phyloP scores from a whole-genome alignment of 768 basidiomycete genomes.

The Lentinula lateritia region DNA sequence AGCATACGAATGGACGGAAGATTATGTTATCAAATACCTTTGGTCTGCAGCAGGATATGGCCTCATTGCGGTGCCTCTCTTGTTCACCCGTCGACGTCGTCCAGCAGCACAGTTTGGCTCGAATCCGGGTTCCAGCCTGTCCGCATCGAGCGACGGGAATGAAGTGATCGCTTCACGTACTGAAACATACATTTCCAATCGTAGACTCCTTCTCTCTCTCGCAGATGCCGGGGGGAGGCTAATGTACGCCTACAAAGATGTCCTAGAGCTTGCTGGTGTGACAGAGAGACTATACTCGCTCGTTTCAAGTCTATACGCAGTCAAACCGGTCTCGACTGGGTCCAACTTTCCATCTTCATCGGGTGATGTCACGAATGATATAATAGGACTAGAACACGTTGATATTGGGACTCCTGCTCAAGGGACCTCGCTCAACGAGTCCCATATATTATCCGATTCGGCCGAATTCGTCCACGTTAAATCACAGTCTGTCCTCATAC shows the following conservation, averaged over 20 bases:
- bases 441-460: neutral
- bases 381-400: conserved; percentile 62
- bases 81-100: conserved; percentile 60
- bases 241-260: conserved; percentile 96
- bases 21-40: conserved; percentile 89
- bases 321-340: conserved; percentile 59
- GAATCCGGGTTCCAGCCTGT: neutral
- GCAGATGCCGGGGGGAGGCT: conserved; percentile 93
- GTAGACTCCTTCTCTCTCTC: conserved; percentile 86
- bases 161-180: conserved; percentile 1
- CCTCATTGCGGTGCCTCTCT: conserved; percentile 85
- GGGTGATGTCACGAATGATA: conserved; percentile 23
- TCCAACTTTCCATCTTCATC: conserved; percentile 24
- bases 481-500: conserved; percentile 49
- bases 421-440: neutral
- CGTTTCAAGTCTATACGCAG: conserved; percentile 56
- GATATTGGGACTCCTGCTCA: conserved; percentile 59
- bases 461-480: conserved; percentile 18
- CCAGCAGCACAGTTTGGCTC: neutral
- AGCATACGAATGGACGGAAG: conserved; percentile 93
- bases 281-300: conserved; percentile 88
- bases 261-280: conserved; percentile 91
- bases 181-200: conserved; percentile 88
- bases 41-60: conserved; percentile 81
- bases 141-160: neutral